These are phyloP conservation scores for Syzygium aqueum DNA, from an alignment of 345 rosid species.

Conservation along the genomic window DNA sequence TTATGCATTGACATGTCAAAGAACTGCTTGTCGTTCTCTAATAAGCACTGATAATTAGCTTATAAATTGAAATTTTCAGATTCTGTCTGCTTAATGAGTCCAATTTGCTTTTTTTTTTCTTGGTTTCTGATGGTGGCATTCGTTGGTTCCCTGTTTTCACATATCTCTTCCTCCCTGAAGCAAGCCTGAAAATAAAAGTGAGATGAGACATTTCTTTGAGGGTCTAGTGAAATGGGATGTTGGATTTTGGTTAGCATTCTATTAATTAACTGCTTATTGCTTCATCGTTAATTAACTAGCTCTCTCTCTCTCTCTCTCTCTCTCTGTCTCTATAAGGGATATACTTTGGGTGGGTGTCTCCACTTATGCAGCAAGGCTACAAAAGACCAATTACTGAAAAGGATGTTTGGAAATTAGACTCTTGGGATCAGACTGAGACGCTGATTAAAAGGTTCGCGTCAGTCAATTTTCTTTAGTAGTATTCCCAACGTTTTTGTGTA, in stretches of 20 bases:
- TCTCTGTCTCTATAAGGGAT: conserved; percentile 29
- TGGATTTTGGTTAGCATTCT: background rate
- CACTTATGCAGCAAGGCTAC: conserved; percentile 82
- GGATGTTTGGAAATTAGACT: conserved; percentile 89
- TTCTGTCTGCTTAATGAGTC: background rate
- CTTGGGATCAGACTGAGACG: conserved; percentile 88
- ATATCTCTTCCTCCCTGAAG: background rate
- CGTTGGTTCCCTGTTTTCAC: background rate
- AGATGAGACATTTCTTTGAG: background rate
- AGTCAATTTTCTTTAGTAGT: conserved; percentile 4
- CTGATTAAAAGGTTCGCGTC: conserved; percentile 46
- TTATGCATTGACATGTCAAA: background rate
- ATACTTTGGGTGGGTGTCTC: conserved; percentile 79
- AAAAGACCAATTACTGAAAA: conserved; percentile 75
- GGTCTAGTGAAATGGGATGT: background rate
- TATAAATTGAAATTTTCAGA: background rate
- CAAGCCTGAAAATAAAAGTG: background rate
- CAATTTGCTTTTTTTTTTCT: background rate
- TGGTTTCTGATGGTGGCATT: background rate
- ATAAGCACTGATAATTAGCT: background rate
- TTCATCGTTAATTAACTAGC: background rate
- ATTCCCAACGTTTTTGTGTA: background rate
- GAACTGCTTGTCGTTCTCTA: background rate
- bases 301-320: background rate
- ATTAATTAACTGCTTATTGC: background rate